Percentiles rank a stretch among this genome's conserved stretches.
Conservation (phyloP, 169 alveolate genomes). For the Eimeria praecox region DNA sequence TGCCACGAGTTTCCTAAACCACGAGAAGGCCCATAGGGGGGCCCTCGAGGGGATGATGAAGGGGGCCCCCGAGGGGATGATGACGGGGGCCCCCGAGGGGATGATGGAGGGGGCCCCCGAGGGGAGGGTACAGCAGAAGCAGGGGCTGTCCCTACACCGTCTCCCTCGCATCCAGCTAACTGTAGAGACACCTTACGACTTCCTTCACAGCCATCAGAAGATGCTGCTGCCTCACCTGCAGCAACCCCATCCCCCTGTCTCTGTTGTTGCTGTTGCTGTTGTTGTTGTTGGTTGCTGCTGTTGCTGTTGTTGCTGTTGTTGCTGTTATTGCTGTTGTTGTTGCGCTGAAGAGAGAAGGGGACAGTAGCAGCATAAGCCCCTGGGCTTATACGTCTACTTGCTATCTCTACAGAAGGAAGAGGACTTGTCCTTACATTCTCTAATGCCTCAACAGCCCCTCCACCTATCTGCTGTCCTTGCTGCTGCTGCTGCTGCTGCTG, state of each 20-base stretch:
- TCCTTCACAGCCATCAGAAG: neutral
- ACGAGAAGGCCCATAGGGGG: neutral
- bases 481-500: conserved; percentile 5
- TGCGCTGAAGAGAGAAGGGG: too few relatives aligned
- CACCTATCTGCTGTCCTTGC: neutral
- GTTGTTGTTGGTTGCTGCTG: neutral
- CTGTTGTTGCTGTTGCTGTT: neutral
- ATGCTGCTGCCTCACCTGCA: neutral
- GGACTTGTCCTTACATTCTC: neutral
- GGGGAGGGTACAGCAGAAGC: neutral
- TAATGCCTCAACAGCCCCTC: neutral
- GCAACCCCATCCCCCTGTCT: neutral
- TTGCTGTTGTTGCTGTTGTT: conserved; percentile 23
- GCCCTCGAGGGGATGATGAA: neutral
- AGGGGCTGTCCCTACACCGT: neutral
- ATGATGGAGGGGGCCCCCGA: neutral
- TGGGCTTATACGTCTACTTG: neutral
- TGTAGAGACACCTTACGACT: neutral
- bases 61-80: neutral
- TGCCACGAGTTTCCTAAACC: conserved; percentile 16
- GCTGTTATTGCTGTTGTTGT: conserved; percentile 17
- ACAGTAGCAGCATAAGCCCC: too few relatives aligned
- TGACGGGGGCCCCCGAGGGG: neutral
- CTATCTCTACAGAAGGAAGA: neutral
- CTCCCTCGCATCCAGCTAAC: neutral